Conservation (phyloP, 225 moss, liverwort and hornwort genomes). For the Bryoerythrophyllum caledonicum region DNA sequence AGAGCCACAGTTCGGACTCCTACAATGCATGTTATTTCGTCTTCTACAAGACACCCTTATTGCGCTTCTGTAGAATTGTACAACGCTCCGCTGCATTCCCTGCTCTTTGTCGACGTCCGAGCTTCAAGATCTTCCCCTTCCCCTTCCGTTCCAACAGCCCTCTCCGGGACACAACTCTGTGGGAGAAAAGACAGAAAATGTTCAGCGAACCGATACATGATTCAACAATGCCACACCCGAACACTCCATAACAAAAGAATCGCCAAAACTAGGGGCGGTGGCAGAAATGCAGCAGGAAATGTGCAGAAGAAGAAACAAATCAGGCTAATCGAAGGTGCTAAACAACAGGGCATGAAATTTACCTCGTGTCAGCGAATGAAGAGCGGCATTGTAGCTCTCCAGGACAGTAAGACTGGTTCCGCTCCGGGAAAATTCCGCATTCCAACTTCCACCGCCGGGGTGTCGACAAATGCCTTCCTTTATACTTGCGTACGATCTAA, state of each 20-base stretch:
- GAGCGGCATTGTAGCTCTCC: constrained; percentile 35
- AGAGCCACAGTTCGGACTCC: constrained; percentile 30
- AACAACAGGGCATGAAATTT: background rate
- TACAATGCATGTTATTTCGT: constrained; percentile 29
- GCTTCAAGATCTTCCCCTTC: constrained; percentile 7
- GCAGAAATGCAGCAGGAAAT: background rate
- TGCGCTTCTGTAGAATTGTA: constrained; percentile 19
- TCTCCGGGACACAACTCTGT: constrained; percentile 23
- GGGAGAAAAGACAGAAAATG: background rate
- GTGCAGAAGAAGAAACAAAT: background rate
- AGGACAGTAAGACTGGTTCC: constrained; percentile 31
- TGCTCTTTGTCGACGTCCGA: constrained; percentile 41
- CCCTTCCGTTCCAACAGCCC: constrained; percentile 13
- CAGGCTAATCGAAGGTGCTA: background rate
- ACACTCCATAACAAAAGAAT: background rate
- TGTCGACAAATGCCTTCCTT: constrained; percentile 48
- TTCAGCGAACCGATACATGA: background rate
- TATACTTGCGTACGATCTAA: constrained; percentile 38
- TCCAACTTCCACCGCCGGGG: constrained; percentile 24
- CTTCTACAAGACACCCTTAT: constrained; percentile 16
- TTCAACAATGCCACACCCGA: background rate
- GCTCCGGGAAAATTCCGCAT: constrained; percentile 16
- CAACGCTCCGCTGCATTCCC: constrained; percentile 36
- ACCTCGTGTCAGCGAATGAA: constrained; percentile 26
- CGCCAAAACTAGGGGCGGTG: constrained; percentile 4